These are phyloP conservation scores for Ciborinia camelliae DNA, from an alignment of 2,329 filamentous ascomycete genomes.

Conservation along the genomic window DNA sequence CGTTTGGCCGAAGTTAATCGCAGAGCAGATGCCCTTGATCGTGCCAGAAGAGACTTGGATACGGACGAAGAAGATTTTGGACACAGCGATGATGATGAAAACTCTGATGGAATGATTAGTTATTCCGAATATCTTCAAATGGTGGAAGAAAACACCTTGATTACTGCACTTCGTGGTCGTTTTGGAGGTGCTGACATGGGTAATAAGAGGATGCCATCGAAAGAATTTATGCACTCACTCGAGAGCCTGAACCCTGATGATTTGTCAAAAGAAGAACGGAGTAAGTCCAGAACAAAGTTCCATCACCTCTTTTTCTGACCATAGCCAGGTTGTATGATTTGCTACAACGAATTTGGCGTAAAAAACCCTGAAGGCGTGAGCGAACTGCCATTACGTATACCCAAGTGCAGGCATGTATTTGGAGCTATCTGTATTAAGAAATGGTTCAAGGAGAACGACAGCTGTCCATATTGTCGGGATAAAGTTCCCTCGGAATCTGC, in stretches of 20 bases:
- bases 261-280: constrained; percentile 30
- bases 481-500: constrained; percentile 52
- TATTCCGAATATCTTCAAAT: not conserved
- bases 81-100: not conserved
- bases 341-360: constrained; percentile 60
- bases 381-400: constrained; percentile 56
- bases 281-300: constrained; percentile 28
- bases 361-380: constrained; percentile 55
- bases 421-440: constrained; percentile 62
- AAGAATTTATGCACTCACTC: constrained; percentile 33
- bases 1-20: not conserved
- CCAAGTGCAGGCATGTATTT: constrained; percentile 62
- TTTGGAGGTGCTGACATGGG: constrained; percentile 17
- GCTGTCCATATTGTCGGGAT: constrained; percentile 62
- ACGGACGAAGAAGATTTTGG: not conserved
- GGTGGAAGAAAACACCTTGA: not conserved
- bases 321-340: constrained; percentile 56
- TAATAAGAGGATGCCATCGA: constrained; percentile 33
- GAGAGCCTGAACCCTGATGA: constrained; percentile 32
- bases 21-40: not conserved
- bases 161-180: constrained; percentile 28
- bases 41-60: not conserved
- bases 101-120: not conserved
- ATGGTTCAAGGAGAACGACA: constrained; percentile 61
- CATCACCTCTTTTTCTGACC: constrained; percentile 21